Conservation (phyloP, 768 basidiomycete genomes). For the Mycena albidolilacea region DNA sequence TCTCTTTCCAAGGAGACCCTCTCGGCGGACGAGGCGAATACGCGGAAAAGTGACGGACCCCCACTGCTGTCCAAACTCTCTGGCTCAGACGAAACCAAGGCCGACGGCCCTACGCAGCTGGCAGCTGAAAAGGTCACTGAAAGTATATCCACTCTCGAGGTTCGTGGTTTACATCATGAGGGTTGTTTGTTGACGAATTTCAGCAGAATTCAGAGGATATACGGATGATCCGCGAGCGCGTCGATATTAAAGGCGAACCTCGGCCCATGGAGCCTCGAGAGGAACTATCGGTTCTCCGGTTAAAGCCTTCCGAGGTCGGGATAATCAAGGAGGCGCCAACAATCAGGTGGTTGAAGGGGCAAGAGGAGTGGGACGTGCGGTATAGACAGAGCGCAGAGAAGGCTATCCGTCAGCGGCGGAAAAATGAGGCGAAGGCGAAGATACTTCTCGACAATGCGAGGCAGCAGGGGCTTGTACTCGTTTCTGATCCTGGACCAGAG, state of each 20-base stretch:
- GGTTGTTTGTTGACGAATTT: background rate
- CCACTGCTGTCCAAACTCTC: background rate
- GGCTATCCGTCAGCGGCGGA: constrained; percentile 60
- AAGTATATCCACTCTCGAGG: background rate
- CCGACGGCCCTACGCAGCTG: background rate
- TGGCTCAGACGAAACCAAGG: constrained; percentile 3
- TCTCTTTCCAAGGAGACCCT: constrained; percentile 45
- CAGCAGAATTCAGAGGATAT: constrained; percentile 16
- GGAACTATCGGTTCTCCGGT: constrained; percentile 66
- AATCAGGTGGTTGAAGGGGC: constrained; percentile 75
- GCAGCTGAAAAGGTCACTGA: constrained; percentile 13
- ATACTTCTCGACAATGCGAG: constrained; percentile 61
- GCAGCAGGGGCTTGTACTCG: constrained; percentile 60
- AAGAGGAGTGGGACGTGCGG: constrained; percentile 72
- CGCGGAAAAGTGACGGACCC: background rate
- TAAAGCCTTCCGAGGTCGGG: constrained; percentile 73
- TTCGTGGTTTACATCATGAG: background rate
- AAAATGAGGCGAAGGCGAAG: constrained; percentile 61
- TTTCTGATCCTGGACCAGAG: constrained; percentile 25
- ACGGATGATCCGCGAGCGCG: constrained; percentile 80
- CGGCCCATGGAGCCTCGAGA: constrained; percentile 75
- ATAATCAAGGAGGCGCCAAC: constrained; percentile 82
- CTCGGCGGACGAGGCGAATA: background rate
- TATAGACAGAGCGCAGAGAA: constrained; percentile 59
- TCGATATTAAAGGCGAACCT: constrained; percentile 70